Conservation (phyloP, 495 filamentous ascomycete species). For the Penicillium flavigenum region DNA sequence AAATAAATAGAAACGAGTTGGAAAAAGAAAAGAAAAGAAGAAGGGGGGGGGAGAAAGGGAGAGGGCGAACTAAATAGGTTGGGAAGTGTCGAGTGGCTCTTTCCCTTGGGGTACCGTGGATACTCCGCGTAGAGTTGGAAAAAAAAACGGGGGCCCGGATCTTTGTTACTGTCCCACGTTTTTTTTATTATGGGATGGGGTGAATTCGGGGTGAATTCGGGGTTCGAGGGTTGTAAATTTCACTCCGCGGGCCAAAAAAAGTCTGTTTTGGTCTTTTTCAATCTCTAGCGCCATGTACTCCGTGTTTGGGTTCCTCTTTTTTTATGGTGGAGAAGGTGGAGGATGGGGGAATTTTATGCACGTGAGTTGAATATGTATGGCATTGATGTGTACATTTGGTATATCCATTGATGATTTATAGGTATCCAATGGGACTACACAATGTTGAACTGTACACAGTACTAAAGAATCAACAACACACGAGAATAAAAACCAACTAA, state of each 20-base stretch:
- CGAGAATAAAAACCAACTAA: neutral
- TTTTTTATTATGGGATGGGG: neutral
- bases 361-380: slow-evolving; percentile 2
- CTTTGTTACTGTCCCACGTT: slow-evolving; percentile 28
- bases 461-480: neutral
- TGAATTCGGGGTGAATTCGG: slow-evolving; percentile 16
- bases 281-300: slow-evolving; percentile 16
- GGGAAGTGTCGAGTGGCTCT: slow-evolving; percentile 21
- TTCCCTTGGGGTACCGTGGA: slow-evolving; percentile 38
- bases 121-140: neutral
- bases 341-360: slow-evolving; percentile 10
- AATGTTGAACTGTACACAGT: neutral
- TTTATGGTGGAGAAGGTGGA: slow-evolving; percentile 29
- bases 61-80: slow-evolving; percentile 24
- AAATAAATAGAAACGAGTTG: slow-evolving; percentile 15
- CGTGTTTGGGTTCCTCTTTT: slow-evolving; percentile 18
- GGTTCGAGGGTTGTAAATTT: slow-evolving; percentile 32
- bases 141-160: slow-evolving; percentile 41
- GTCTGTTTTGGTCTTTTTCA: neutral
- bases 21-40: slow-evolving; percentile 9
- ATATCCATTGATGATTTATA: no score
- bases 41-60: slow-evolving; percentile 6
- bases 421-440: no score
- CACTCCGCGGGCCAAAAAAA: slow-evolving; percentile 26
- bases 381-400: neutral